Percentiles rank a stretch among this genome's conserved stretches.
Conservation (phyloP, 2,329 filamentous ascomycete genomes). For the Aspergillus fischeri region DNA sequence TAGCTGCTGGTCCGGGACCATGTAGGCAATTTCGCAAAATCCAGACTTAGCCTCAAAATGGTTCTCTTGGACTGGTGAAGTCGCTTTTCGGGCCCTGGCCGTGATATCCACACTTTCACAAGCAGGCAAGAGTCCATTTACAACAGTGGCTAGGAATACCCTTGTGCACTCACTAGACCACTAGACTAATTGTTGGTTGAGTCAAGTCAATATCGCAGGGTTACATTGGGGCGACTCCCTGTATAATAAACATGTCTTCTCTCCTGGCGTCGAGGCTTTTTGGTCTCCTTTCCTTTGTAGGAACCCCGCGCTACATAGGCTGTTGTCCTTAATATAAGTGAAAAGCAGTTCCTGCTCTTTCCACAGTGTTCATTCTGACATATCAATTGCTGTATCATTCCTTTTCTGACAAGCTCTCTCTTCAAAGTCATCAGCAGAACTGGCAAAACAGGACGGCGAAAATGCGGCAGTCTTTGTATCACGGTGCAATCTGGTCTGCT, state of each 20-base stretch:
- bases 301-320: not conserved
- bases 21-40: not conserved
- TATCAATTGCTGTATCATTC: not conserved
- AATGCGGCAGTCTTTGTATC: not conserved
- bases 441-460: not conserved
- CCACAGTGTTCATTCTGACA: not conserved
- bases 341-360: not conserved
- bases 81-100: not conserved
- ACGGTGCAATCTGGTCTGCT: not conserved
- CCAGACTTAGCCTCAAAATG: not conserved
- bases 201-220: not conserved
- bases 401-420: not conserved
- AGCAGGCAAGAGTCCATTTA: not conserved
- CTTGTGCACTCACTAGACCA: not conserved
- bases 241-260: not conserved
- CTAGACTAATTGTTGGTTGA: not conserved
- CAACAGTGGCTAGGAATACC: not conserved
- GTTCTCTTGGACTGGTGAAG: not conserved
- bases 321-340: not conserved
- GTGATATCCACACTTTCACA: not conserved
- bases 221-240: not conserved
- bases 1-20: not conserved
- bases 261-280: not conserved
- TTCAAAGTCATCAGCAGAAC: not conserved
- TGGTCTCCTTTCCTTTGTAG: not conserved